Conservation (phyloP, 441 rosid genomes). For the Biscutella laevigata region DNA sequence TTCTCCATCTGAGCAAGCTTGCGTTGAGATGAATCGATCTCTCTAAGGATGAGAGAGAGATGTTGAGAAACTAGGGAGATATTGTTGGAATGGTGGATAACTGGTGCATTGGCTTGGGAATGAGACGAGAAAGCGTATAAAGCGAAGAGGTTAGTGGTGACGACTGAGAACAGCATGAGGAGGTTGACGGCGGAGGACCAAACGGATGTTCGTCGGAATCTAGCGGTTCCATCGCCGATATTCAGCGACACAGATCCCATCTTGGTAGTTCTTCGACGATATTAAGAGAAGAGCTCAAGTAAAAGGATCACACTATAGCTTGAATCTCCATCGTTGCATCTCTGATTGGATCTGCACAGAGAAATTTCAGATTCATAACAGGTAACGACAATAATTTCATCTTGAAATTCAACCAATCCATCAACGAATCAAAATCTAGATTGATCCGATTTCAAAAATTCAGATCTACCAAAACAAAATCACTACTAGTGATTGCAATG, state of each 20-base stretch:
- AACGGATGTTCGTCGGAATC: slow-evolving; percentile 60
- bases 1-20: slow-evolving; percentile 87
- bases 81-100: slow-evolving; percentile 34
- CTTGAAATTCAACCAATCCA: background rate
- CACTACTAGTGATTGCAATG: background rate
- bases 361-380: background rate
- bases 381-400: background rate
- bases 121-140: slow-evolving; percentile 81
- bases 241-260: slow-evolving; percentile 83
- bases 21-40: slow-evolving; percentile 79
- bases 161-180: slow-evolving; percentile 85
- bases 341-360: slow-evolving; percentile 8
- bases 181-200: slow-evolving; percentile 78
- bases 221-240: slow-evolving; percentile 81
- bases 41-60: slow-evolving; percentile 65
- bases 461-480: slow-evolving; percentile 5
- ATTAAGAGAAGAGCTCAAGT: background rate
- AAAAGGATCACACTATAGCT: background rate
- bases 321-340: slow-evolving; percentile 5
- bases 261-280: background rate
- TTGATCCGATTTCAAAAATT: background rate
- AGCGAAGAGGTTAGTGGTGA: slow-evolving; percentile 84
- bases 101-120: slow-evolving; percentile 22
- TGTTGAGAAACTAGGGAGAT: slow-evolving; percentile 79
- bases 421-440: background rate